These are phyloP conservation scores for Aspergillus kassunensis DNA, from an alignment of 495 filamentous ascomycete species.

Conservation along the genomic window DNA sequence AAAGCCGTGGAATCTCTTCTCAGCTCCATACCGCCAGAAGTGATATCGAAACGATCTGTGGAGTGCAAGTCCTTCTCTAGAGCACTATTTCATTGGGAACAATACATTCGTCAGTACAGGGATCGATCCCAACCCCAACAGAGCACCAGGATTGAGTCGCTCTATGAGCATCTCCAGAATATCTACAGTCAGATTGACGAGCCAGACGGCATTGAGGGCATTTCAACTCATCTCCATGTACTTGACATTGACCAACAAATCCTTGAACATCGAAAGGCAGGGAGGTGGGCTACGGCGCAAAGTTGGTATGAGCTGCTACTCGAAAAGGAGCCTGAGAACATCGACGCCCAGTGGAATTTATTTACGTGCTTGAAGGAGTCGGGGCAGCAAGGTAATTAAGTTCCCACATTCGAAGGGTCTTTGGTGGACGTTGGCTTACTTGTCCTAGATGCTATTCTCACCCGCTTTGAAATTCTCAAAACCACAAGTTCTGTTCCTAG, in stretches of 20 bases:
- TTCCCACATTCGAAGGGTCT: neutral
- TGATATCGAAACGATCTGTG: slow-evolving; percentile 78
- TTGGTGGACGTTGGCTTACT: slow-evolving; percentile 14
- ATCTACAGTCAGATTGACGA: slow-evolving; percentile 98
- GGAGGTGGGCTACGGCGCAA: slow-evolving; percentile 96
- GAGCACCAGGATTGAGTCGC: slow-evolving; percentile 46
- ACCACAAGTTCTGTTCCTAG: slow-evolving; percentile 48
- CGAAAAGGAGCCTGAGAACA: slow-evolving; percentile 69
- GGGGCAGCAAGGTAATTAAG: slow-evolving; percentile 71
- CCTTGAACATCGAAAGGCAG: slow-evolving; percentile 84
- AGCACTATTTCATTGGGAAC: slow-evolving; percentile 91
- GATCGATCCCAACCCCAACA: slow-evolving; percentile 31
- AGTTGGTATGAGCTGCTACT: slow-evolving; percentile 94
- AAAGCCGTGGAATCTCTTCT: slow-evolving; percentile 61
- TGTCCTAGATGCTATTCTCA: slow-evolving; percentile 69
- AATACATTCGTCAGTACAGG: slow-evolving; percentile 68
- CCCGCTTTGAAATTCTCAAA: slow-evolving; percentile 74
- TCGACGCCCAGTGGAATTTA: slow-evolving; percentile 75
- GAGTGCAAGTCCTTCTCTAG: slow-evolving; percentile 91
- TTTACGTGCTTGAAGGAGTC: slow-evolving; percentile 88
- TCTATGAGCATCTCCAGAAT: slow-evolving; percentile 76
- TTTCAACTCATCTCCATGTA: slow-evolving; percentile 77
- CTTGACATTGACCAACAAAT: slow-evolving; percentile 89
- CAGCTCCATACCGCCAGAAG: slow-evolving; percentile 70
- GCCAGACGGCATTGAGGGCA: slow-evolving; percentile 92